These are phyloP conservation scores for Mesostigma viride DNA, from an alignment of 139 green algal genomes.

Conservation along the genomic window DNA sequence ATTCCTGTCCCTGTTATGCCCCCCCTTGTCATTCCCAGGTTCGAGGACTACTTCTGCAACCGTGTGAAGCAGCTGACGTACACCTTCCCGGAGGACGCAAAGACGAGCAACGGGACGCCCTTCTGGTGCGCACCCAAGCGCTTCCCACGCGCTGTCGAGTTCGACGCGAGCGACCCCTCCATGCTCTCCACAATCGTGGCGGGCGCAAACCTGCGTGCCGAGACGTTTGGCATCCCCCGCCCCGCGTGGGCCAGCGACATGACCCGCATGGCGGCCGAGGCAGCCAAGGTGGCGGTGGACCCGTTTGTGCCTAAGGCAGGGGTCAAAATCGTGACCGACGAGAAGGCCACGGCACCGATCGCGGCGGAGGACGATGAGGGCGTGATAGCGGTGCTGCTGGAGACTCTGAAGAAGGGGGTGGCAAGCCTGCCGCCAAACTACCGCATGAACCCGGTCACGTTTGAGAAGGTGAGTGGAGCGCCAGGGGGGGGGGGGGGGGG, in stretches of 20 bases:
- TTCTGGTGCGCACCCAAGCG: conserved; percentile 97
- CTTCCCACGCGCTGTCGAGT: conserved; percentile 76
- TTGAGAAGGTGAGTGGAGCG: conserved; percentile 61
- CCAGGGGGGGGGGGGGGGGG: no score
- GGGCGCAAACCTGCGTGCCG: conserved; percentile 74
- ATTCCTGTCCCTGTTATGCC: no score
- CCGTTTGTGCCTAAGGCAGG: conserved; percentile 66
- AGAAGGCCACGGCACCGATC: conserved; percentile 56
- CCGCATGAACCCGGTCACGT: conserved; percentile 57
- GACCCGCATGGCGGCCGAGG: conserved; percentile 26
- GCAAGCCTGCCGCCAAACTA: conserved; percentile 42
- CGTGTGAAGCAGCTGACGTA: conserved; percentile 78
- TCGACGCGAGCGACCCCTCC: conserved; percentile 54
- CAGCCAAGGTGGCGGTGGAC: conserved; percentile 50
- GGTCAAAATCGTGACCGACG: conserved; percentile 95
- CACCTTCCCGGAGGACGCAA: conserved; percentile 91
- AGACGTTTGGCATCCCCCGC: conserved; percentile 63
- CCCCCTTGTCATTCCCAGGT: no score
- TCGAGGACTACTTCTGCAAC: conserved; percentile 71
- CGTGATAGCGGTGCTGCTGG: conserved; percentile 55
- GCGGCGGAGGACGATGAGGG: conserved; percentile 47
- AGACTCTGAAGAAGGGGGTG: conserved; percentile 30
- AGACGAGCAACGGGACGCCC: conserved; percentile 70
- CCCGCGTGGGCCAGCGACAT: conserved; percentile 30
- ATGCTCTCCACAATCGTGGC: conserved; percentile 62